These are phyloP conservation scores for Neurospora sublineolata DNA, from an alignment of 495 filamentous ascomycete species.

Conservation along the genomic window DNA sequence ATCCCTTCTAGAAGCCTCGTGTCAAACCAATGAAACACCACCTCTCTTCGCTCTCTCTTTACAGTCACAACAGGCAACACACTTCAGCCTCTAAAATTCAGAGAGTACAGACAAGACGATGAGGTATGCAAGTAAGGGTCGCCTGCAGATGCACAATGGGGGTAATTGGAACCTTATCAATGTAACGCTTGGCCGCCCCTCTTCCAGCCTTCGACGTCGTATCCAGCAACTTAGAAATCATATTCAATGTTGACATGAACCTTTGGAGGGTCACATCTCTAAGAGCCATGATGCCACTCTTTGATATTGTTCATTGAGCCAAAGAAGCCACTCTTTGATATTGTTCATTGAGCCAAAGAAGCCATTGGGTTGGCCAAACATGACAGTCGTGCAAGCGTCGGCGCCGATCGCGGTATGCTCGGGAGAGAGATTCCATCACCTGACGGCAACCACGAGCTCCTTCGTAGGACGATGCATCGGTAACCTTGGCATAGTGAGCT, in stretches of 20 bases:
- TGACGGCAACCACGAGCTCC: background rate
- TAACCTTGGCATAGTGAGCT: background rate
- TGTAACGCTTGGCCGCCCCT: background rate
- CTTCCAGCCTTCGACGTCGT: background rate
- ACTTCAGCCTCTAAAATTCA: background rate
- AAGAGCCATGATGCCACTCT: background rate
- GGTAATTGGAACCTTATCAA: background rate
- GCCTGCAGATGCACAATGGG: background rate
- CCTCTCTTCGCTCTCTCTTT: background rate
- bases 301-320: background rate
- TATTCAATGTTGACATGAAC: background rate
- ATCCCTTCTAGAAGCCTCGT: background rate
- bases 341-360: background rate
- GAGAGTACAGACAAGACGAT: background rate
- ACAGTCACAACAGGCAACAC: background rate
- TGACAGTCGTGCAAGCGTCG: background rate
- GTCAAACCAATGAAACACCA: background rate
- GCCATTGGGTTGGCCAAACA: background rate
- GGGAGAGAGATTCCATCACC: background rate
- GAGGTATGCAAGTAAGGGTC: background rate
- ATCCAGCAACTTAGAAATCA: background rate
- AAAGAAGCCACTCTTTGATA: no score
- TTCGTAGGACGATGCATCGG: background rate
- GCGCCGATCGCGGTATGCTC: background rate
- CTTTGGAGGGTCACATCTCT: background rate